Conservation (phyloP, 2,329 filamentous ascomycete species). For the Ophiostoma ulmi region DNA sequence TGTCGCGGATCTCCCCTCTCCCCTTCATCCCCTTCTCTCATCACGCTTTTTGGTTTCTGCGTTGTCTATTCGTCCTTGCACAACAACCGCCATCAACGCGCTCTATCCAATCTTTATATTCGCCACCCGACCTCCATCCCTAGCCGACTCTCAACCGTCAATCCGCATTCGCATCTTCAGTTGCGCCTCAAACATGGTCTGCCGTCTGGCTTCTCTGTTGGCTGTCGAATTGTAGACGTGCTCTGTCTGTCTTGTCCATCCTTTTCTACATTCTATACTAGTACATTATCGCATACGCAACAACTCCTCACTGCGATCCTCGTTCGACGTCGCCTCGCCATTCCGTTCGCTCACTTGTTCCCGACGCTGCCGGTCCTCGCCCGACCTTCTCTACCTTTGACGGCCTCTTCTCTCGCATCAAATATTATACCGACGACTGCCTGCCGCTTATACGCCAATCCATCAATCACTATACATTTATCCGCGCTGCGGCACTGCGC, state of each 20-base stretch:
- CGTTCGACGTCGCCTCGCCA: not conserved
- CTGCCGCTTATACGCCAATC: not conserved
- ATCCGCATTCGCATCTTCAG: not conserved
- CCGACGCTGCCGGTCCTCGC: slow-evolving; percentile 7
- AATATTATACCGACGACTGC: not conserved
- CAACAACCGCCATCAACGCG: not conserved
- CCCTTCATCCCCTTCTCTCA: slow-evolving; percentile 12
- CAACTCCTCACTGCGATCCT: not conserved
- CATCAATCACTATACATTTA: not conserved
- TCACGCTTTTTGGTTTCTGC: not conserved
- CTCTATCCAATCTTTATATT: not conserved
- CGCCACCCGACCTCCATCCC: not conserved
- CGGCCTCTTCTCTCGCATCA: not conserved
- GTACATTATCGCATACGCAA: not conserved
- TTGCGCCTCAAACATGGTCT: slow-evolving; percentile 21
- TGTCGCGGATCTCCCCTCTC: slow-evolving; percentile 11
- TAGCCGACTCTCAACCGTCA: not conserved
- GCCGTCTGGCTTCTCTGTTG: slow-evolving; percentile 20
- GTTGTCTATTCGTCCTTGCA: not conserved
- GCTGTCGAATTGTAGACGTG: not conserved
- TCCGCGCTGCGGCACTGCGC: not conserved
- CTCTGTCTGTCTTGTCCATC: slow-evolving; percentile 7
- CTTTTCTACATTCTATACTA: not conserved
- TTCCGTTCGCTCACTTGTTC: slow-evolving; percentile 2
- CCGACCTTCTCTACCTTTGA: not conserved